phyloP scores from a whole-genome alignment of 331 rosid genomes.

The Pyracantha coccinea region DNA sequence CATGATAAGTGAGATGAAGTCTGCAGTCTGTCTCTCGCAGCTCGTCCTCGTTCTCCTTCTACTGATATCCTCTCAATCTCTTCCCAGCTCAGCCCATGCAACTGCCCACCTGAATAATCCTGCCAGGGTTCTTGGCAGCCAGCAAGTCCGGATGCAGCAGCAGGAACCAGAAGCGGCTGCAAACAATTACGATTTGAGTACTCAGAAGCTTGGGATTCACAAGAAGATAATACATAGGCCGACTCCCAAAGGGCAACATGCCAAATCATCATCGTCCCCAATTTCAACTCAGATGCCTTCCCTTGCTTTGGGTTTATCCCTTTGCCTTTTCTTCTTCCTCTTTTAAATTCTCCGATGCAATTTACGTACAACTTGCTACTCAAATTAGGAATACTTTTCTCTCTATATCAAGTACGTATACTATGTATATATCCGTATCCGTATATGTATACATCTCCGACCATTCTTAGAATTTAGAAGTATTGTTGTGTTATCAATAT shows the following conservation, averaged over 20 bases:
- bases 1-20: slow-evolving; percentile 11
- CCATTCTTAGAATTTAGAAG: too few species aligned
- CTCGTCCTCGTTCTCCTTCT: slow-evolving; percentile 12
- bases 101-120: not conserved
- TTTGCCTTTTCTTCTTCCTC: not conserved
- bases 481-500: too few species aligned
- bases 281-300: not conserved
- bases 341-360: too few species aligned
- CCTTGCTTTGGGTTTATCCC: not conserved
- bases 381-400: too few species aligned
- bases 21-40: slow-evolving; percentile 4
- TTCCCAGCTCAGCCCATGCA: not conserved
- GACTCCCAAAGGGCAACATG: not conserved
- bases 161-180: not conserved
- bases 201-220: not conserved
- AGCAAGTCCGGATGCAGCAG: not conserved
- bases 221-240: not conserved
- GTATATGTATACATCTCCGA: too few species aligned
- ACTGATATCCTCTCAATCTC: slow-evolving; percentile 10
- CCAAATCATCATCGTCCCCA: not conserved
- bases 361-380: too few species aligned
- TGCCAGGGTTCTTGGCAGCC: not conserved
- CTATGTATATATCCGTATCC: too few species aligned
- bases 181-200: not conserved
- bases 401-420: too few species aligned